phyloP scores from a whole-genome alignment of 371 early-diverging fungal species.

The Mortierella sp. region DNA sequence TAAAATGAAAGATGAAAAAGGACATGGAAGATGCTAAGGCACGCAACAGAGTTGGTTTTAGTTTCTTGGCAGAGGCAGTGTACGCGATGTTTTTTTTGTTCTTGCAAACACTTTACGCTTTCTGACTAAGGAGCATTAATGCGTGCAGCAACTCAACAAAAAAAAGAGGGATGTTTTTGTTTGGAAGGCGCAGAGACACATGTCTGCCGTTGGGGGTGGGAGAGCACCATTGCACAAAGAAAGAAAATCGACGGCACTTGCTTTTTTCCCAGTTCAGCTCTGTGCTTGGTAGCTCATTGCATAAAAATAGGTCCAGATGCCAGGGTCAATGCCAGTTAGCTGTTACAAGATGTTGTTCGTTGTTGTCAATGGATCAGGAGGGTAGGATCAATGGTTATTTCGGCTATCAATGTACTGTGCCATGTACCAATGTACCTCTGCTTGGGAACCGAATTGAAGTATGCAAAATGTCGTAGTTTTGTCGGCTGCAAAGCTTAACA shows the following conservation, averaged over 20 bases:
- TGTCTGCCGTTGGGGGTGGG: neutral
- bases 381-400: no score
- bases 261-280: neutral
- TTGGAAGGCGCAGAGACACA: neutral
- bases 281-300: neutral
- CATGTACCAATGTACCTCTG: neutral
- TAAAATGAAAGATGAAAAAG: neutral
- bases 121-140: slow-evolving; percentile 3
- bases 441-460: neutral
- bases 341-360: neutral
- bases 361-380: neutral
- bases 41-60: neutral
- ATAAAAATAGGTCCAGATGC: neutral
- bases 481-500: neutral
- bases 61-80: neutral
- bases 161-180: neutral
- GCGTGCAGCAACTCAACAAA: slow-evolving; percentile 1
- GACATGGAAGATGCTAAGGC: no score
- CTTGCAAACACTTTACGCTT: neutral
- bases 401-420: no score
- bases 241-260: neutral
- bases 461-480: neutral
- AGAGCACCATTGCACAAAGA: neutral
- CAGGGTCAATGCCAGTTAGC: neutral
- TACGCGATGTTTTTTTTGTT: neutral